Evolutionary conservation across 495 filamentous ascomycete genomes (phyloP), one percentile per base, ranked within the genome.

Genomic region (Penicillium cataractarum): DNA sequence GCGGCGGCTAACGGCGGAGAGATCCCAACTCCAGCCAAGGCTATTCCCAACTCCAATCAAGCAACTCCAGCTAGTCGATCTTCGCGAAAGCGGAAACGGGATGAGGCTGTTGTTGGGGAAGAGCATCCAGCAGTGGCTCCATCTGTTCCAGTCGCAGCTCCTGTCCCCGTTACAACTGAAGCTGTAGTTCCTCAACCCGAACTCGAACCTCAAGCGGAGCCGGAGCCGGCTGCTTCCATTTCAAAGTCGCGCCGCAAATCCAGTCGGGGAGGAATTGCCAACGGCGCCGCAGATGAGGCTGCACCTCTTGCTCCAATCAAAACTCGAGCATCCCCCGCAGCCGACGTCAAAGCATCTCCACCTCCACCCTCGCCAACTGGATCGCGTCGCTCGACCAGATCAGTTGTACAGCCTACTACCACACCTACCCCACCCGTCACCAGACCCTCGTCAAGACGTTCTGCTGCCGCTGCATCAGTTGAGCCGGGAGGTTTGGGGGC

Each of bases 1-100:
- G 87, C 89, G 52, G 78, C 79, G 29, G 80, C 82, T 26, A 76
- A 78, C 24, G 82, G 62, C n/a, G 65, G 55, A 44, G 66, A 63
- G 26, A 37, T 29, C 8, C 48, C 44, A n/a, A 48, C 33, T 7
- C 49, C 49, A 26, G 8, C 35, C 24, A 66, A 65, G 27, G 26
- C 50, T 19, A 4, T 57, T 15, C 21, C 59, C 39, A 62, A 24
- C 26, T 55, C 70, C 22, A 61, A 31, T 8, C 68, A 68, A 55
- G 53, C 57, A 2, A 66, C 61, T 21, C 65, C 68, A 10, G 49
- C 48, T 7, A 71, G 55, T 46, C 68, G 70, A 50, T 63, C 70
- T 49, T 72, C 70, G 40, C 70, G 70, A 17, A 73, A 73, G 60
- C 65, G 70, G 55, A 73, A 73, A 42, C 60, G 63, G 6, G 70